These are phyloP conservation scores for Eucalyptus erythrocorys DNA, from an alignment of 345 rosid species.

Conservation along the genomic window DNA sequence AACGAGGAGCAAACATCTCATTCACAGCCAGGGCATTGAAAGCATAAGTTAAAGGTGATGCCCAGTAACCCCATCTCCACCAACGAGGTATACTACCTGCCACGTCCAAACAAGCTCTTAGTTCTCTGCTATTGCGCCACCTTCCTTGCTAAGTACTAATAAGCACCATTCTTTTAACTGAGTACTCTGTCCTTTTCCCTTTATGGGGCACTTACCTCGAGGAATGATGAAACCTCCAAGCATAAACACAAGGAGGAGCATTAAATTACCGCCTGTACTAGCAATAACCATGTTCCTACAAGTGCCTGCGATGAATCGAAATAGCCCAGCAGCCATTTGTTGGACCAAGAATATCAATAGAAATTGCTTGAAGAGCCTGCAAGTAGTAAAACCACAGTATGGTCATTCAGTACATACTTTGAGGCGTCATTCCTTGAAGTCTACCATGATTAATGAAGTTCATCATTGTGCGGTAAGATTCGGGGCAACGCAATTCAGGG, in stretches of 20 bases:
- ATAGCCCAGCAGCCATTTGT: slow-evolving; percentile 71
- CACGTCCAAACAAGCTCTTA: slow-evolving; percentile 51
- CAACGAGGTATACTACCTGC: slow-evolving; percentile 55
- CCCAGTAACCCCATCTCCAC: slow-evolving; percentile 93
- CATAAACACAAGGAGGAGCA: slow-evolving; percentile 57
- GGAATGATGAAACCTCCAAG: slow-evolving; percentile 82
- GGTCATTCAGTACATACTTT: background rate
- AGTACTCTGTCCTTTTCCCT: background rate
- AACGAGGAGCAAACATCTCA: slow-evolving; percentile 73
- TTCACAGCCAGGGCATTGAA: slow-evolving; percentile 60
- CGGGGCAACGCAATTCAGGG: background rate
- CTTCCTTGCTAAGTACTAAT: background rate
- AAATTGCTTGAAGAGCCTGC: slow-evolving; percentile 80
- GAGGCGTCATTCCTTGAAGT: background rate
- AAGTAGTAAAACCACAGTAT: background rate
- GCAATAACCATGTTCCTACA: slow-evolving; percentile 73
- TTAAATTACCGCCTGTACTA: slow-evolving; percentile 56
- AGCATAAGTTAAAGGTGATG: slow-evolving; percentile 68
- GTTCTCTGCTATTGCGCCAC: background rate
- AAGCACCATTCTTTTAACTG: background rate
- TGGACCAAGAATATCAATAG: slow-evolving; percentile 52
- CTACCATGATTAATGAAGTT: background rate
- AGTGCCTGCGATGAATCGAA: slow-evolving; percentile 48
- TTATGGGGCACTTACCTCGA: slow-evolving; percentile 15
- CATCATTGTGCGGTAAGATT: background rate